A percentile compares a stretch with the other conserved stretches of the same genome.
Conservation (phyloP, 2,329 filamentous ascomycete species). For the Nemania sp. region DNA sequence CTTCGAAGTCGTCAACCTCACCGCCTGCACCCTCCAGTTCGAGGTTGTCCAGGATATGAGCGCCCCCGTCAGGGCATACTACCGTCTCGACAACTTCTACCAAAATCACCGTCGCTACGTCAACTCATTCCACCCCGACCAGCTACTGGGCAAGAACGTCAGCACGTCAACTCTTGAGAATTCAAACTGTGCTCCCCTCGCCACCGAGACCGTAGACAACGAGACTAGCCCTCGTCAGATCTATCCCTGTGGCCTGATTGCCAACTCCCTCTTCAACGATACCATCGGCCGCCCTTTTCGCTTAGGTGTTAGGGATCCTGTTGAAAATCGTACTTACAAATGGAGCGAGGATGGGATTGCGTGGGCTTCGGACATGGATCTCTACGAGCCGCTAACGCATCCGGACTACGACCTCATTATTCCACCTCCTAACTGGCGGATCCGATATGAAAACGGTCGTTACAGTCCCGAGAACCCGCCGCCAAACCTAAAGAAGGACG, state of each 20-base stretch:
- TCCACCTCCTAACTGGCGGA: constrained; percentile 85
- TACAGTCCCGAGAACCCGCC: constrained; percentile 70
- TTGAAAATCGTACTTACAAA: constrained; percentile 60
- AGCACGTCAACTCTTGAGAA: constrained; percentile 62
- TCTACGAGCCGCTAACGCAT: constrained; percentile 76
- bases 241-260: constrained; percentile 94
- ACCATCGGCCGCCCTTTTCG: constrained; percentile 72
- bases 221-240: constrained; percentile 57
- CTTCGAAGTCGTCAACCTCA: constrained; percentile 29
- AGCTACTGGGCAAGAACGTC: constrained; percentile 74
- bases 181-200: constrained; percentile 78
- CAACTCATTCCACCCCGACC: constrained; percentile 80
- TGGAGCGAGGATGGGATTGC: constrained; percentile 82
- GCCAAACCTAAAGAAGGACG: constrained; percentile 74
- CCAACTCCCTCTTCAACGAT: constrained; percentile 97
- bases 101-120: constrained; percentile 98
- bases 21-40: constrained; percentile 76
- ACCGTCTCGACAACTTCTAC: constrained; percentile 96
- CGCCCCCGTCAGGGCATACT: constrained; percentile 89
- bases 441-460: constrained; percentile 69
- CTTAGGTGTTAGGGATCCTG: constrained; percentile 53
- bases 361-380: constrained; percentile 79
- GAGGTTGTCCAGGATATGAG: constrained; percentile 77
- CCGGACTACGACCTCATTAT: constrained; percentile 61
- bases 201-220: constrained; percentile 48